Evolutionary conservation across 768 basidiomycete genomes (phyloP).

Genomic region (Lactarius deliciosus): DNA sequence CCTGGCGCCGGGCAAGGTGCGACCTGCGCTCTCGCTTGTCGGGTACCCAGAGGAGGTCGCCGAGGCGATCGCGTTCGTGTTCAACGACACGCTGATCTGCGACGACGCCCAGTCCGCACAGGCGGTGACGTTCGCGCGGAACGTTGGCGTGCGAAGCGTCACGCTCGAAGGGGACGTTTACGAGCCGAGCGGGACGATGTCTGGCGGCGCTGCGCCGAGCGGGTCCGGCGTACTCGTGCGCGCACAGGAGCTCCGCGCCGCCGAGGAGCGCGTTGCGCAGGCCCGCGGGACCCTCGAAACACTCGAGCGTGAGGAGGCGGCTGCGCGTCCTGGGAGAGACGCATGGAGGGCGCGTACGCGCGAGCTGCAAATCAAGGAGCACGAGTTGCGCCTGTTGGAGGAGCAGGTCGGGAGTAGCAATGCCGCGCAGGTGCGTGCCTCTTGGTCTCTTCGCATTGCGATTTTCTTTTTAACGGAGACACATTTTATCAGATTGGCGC

Average conservation of each 20-base stretch:
- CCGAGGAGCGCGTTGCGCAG: slow-evolving; percentile 57
- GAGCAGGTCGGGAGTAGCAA: slow-evolving; percentile 88
- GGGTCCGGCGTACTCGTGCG: slow-evolving; percentile 71
- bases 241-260: slow-evolving; percentile 77
- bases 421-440: slow-evolving; percentile 69
- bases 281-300: slow-evolving; percentile 48
- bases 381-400: slow-evolving; percentile 78
- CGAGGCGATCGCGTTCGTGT: slow-evolving; percentile 90
- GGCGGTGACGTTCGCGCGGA: slow-evolving; percentile 74
- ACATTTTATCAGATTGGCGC: slow-evolving; percentile 63
- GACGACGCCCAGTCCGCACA: slow-evolving; percentile 86
- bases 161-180: slow-evolving; percentile 95
- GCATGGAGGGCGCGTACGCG: slow-evolving; percentile 58
- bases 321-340: slow-evolving; percentile 52
- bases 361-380: slow-evolving; percentile 86
- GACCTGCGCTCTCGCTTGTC: slow-evolving; percentile 85
- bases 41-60: slow-evolving; percentile 78
- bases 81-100: slow-evolving; percentile 90
- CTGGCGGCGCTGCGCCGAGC: slow-evolving; percentile 84
- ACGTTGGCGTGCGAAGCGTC: slow-evolving; percentile 76
- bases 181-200: slow-evolving; percentile 92
- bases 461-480: not conserved
- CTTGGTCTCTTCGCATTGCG: not conserved
- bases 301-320: slow-evolving; percentile 56
- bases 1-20: slow-evolving; percentile 77